Percentiles rank a stretch among this genome's conserved stretches.
Evolutionary conservation across 371 early-diverging fungal species (phyloP).

Genomic region (Mucor piriformis): DNA sequence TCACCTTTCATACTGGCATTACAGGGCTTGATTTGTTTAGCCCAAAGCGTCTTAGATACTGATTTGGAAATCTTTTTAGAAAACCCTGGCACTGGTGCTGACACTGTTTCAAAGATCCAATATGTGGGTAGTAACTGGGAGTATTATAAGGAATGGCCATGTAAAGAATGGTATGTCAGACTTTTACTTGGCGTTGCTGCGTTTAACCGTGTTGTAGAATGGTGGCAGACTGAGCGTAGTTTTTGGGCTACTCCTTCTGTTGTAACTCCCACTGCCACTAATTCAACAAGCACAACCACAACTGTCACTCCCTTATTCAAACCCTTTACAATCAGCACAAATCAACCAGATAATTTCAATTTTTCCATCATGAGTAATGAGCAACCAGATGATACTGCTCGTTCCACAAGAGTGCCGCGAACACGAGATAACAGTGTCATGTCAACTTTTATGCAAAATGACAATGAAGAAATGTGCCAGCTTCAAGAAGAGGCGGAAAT

Average conservation of each 20-base stretch:
- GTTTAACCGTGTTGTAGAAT: slow-evolving; percentile 61
- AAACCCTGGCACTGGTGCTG: slow-evolving; percentile 55
- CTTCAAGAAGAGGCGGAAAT: slow-evolving; percentile 55
- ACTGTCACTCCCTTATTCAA: slow-evolving; percentile 10
- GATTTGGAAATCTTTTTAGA: slow-evolving; percentile 56
- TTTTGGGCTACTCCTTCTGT: slow-evolving; percentile 35
- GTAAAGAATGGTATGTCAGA: slow-evolving; percentile 59
- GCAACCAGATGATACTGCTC: not conserved
- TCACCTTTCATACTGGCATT: slow-evolving; percentile 63
- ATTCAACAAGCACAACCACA: not conserved
- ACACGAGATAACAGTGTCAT: slow-evolving; percentile 14
- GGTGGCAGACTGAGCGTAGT: slow-evolving; percentile 64
- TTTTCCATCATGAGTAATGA: not conserved
- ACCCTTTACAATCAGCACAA: not conserved
- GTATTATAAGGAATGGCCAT: slow-evolving; percentile 60
- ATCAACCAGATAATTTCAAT: not conserved
- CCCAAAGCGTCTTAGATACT: slow-evolving; percentile 62
- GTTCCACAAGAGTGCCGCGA: not conserved
- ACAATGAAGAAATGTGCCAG: slow-evolving; percentile 9
- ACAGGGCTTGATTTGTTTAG: slow-evolving; percentile 60
- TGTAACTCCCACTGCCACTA: not conserved
- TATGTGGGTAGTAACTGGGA: slow-evolving; percentile 56
- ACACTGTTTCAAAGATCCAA: slow-evolving; percentile 57
- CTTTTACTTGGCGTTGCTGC: slow-evolving; percentile 60
- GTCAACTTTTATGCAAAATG: not conserved